Conservation (phyloP, 139 green algal genomes). For the Coccomyxa sp. region DNA sequence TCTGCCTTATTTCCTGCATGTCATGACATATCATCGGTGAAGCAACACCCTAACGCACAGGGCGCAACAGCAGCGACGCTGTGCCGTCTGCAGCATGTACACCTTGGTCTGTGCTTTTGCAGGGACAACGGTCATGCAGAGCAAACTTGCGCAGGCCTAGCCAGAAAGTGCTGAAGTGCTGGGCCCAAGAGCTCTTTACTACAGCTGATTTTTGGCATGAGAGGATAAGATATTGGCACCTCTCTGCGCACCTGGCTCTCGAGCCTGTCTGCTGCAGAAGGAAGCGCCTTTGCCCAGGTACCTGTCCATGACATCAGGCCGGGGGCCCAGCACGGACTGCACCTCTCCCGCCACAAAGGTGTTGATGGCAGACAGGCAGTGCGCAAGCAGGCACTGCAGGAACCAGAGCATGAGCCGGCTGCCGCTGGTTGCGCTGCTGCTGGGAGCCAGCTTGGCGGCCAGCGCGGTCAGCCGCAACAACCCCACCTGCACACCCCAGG, state of each 20-base stretch:
- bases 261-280: slow-evolving; percentile 3
- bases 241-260: slow-evolving; percentile 13
- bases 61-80: background rate
- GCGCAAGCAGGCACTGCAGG: slow-evolving; percentile 5
- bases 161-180: background rate
- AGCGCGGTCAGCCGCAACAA: slow-evolving; percentile 3
- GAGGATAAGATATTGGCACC: no score
- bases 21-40: background rate
- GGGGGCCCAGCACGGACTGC: background rate
- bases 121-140: background rate
- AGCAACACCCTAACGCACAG: background rate
- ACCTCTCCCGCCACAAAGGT: slow-evolving; percentile 11
- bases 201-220: no score
- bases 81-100: background rate
- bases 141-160: background rate
- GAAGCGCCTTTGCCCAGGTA: background rate
- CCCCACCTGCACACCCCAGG: background rate
- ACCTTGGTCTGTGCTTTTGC: no score
- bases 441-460: slow-evolving; percentile 7
- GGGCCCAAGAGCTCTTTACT: background rate
- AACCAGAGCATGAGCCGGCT: background rate
- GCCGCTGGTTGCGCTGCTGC: slow-evolving; percentile 3
- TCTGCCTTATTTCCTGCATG: slow-evolving; percentile 6
- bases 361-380: background rate
- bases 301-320: background rate